phyloP scores from a whole-genome alignment of 1,284 basidiomycete species.

The Paramarasmius palmivorus region DNA sequence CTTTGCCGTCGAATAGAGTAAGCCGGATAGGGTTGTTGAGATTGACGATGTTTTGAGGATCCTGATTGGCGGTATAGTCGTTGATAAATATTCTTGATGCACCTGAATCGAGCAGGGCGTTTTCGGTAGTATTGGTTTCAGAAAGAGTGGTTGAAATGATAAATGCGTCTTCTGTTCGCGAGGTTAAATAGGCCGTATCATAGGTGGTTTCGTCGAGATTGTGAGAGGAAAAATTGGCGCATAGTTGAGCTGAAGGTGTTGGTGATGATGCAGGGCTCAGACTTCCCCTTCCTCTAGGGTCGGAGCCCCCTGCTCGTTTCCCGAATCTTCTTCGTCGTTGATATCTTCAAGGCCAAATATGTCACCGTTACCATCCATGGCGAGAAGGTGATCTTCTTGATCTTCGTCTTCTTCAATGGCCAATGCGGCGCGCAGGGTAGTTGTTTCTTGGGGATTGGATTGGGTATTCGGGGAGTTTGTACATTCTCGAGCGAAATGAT shows the following conservation, averaged over 20 bases:
- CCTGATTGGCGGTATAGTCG: background rate
- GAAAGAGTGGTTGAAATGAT: background rate
- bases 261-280: background rate
- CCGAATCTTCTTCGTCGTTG: background rate
- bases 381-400: background rate
- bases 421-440: background rate
- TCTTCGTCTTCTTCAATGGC: background rate
- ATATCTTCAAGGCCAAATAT: too few relatives aligned
- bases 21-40: too few relatives aligned
- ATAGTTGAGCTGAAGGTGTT: background rate
- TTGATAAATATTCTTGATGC: conserved; percentile 1
- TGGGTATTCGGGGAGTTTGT: background rate
- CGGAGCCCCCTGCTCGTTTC: conserved; percentile 7
- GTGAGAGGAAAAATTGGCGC: background rate
- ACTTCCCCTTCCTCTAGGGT: too few relatives aligned
- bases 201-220: background rate
- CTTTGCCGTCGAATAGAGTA: too few relatives aligned
- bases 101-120: background rate
- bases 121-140: background rate
- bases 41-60: too few relatives aligned
- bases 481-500: background rate
- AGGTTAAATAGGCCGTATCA: background rate
- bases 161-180: background rate
- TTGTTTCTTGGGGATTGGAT: background rate
- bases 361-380: too few relatives aligned